These are phyloP conservation scores for Cutaneotrichosporon cyanovorans DNA, from an alignment of 1,284 basidiomycete genomes.

Conservation along the genomic window DNA sequence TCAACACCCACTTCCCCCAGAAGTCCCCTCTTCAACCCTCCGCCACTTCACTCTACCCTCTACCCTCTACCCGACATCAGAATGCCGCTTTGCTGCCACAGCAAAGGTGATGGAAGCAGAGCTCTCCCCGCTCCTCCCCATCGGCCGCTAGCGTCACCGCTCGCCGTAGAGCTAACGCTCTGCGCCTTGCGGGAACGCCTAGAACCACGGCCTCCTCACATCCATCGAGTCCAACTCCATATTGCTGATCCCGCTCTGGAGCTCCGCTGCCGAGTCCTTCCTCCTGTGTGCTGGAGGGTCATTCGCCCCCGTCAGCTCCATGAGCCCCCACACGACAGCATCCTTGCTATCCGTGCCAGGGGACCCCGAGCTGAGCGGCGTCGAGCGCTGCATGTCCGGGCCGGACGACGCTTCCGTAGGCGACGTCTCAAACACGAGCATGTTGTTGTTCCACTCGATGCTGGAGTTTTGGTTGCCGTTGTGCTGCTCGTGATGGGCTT, in stretches of 20 bases:
- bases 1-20: too few relatives aligned
- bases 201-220: constrained; percentile 9
- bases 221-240: constrained; percentile 26
- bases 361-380: constrained; percentile 14
- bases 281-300: neutral
- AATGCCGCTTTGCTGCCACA: too few relatives aligned
- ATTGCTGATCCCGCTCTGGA: constrained; percentile 27
- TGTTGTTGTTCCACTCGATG: constrained; percentile 5
- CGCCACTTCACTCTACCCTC: too few relatives aligned
- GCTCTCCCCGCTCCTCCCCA: too few relatives aligned
- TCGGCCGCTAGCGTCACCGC: too few relatives aligned
- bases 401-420: constrained; percentile 26
- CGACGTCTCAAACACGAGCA: constrained; percentile 30
- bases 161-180: neutral
- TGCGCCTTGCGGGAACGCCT: neutral
- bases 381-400: constrained; percentile 23
- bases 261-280: constrained; percentile 26
- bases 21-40: too few relatives aligned
- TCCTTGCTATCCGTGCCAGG: constrained; percentile 22
- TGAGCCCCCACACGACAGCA: constrained; percentile 14
- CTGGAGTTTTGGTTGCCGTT: constrained; percentile 4
- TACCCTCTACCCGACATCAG: too few relatives aligned
- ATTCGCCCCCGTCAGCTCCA: constrained; percentile 12
- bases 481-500: constrained; percentile 17
- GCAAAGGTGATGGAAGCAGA: too few relatives aligned